Evolutionary conservation across 805 yeast species (phyloP).

Genomic region (Saturnispora mendoncae): DNA sequence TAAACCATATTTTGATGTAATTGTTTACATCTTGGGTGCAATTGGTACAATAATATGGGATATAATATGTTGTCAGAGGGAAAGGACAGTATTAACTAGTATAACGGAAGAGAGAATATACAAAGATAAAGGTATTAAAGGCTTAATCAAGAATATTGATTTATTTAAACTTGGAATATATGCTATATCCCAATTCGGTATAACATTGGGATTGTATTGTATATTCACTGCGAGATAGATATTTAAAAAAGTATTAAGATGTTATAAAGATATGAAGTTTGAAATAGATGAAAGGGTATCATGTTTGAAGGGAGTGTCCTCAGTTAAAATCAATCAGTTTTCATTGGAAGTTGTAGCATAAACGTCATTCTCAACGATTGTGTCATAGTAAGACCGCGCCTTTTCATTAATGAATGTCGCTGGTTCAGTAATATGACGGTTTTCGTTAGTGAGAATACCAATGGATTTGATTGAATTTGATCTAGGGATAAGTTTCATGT

Average conservation of each 20-base stretch:
- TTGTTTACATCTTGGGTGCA: constrained; percentile 32
- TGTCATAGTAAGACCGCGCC: neutral
- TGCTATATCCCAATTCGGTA: neutral
- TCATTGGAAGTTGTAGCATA: neutral
- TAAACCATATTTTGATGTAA: constrained; percentile 36
- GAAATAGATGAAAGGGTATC: too few relatives aligned
- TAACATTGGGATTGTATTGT: neutral
- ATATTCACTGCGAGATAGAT: neutral
- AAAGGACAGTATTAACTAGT: too few relatives aligned
- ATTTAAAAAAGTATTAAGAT: too few relatives aligned
- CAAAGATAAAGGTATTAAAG: neutral
- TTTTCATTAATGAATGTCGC: constrained; percentile 40
- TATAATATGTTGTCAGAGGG: constrained; percentile 2
- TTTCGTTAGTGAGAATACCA: too few relatives aligned
- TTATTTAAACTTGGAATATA: neutral
- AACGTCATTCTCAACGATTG: neutral
- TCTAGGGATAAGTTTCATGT: too few relatives aligned
- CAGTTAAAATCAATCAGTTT: neutral
- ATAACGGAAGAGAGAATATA: neutral
- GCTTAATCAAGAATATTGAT: neutral
- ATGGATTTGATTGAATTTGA: too few relatives aligned
- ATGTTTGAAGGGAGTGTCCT: too few relatives aligned
- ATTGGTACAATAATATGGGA: constrained; percentile 16
- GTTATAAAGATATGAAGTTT: too few relatives aligned
- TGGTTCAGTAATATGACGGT: constrained; percentile 34